Percentiles rank a stretch among this genome's conserved stretches.
Evolutionary conservation across 1,139 yeast species (phyloP).

Genomic region (Nakaseomyces delphensis): DNA sequence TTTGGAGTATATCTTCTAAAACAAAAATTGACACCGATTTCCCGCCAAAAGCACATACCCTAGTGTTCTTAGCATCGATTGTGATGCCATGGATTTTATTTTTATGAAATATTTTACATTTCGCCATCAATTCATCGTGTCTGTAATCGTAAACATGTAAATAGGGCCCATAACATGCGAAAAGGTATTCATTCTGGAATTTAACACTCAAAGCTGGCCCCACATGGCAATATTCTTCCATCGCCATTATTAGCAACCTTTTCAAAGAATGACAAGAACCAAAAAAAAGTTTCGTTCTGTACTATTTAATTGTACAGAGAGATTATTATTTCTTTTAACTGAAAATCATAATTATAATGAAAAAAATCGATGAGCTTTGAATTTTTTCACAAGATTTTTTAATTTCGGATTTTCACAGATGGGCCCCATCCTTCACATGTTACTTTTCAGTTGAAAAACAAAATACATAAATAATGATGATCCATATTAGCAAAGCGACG

Average conservation of each 20-base stretch:
- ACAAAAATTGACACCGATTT: conserved; percentile 50
- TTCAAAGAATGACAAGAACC: background rate
- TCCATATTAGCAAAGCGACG: too few species aligned
- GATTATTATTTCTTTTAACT: too few species aligned
- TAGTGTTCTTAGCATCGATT: conserved; percentile 30
- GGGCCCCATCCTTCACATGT: too few species aligned
- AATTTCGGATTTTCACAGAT: too few species aligned
- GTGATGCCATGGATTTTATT: conserved; percentile 76
- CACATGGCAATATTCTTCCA: conserved; percentile 57
- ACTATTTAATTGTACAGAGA: too few species aligned
- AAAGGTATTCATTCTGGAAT: conserved; percentile 32
- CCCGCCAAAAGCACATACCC: conserved; percentile 56
- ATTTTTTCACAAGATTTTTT: too few species aligned
- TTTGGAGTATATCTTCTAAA: conserved; percentile 28
- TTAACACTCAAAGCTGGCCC: conserved; percentile 71
- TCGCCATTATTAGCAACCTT: background rate
- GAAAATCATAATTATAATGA: background rate
- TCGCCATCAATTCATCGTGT: conserved; percentile 35
- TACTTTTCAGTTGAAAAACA: too few species aligned
- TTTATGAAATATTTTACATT: conserved; percentile 46
- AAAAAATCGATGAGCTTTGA: conserved; percentile 4
- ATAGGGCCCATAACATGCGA: conserved; percentile 70
- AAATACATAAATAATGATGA: too few species aligned
- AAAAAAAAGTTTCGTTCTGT: too few species aligned
- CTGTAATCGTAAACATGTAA: conserved; percentile 47